A percentile compares a stretch with the other conserved stretches of the same genome.
Evolutionary conservation across 352 stramenopile genomes (phyloP).

Genomic region (Elongisporangium prolatum): DNA sequence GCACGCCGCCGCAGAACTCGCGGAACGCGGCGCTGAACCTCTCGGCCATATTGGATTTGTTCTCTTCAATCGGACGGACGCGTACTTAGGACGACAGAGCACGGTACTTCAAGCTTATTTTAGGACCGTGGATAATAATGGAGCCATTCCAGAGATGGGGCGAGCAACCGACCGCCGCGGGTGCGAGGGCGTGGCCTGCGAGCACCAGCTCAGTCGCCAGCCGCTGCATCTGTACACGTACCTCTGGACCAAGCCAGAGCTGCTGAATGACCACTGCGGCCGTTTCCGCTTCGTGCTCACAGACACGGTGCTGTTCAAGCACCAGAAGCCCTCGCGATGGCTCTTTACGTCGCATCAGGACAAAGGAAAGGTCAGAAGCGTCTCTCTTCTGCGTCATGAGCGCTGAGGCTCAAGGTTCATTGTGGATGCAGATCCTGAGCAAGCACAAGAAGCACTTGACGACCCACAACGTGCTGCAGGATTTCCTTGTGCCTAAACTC

Average conservation of each 20-base stretch:
- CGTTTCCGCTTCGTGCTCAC: constrained; percentile 46
- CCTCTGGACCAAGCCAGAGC: constrained; percentile 42
- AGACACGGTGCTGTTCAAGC: constrained; percentile 72
- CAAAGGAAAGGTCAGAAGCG: constrained; percentile 37
- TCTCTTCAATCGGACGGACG: not conserved
- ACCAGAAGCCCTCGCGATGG: constrained; percentile 62
- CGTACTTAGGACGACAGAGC: not conserved
- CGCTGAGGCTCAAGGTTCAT: not conserved
- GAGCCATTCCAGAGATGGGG: constrained; percentile 19
- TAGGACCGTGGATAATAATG: not conserved
- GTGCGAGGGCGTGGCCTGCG: constrained; percentile 59
- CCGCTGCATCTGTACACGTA: constrained; percentile 60
- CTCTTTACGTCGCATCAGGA: constrained; percentile 75
- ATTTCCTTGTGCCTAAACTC: constrained; percentile 34
- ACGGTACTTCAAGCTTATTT: not conserved
- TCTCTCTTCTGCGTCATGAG: no score
- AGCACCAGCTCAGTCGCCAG: constrained; percentile 56
- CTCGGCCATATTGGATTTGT: constrained; percentile 24
- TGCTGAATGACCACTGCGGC: constrained; percentile 11
- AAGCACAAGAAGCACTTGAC: constrained; percentile 62
- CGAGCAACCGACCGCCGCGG: constrained; percentile 34
- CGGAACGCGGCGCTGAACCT: constrained; percentile 62
- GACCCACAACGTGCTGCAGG: constrained; percentile 36
- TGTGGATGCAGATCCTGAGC: constrained; percentile 35
- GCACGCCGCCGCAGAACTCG: constrained; percentile 81